Evolutionary conservation across 2,329 filamentous ascomycete species (phyloP), one percentile per base, ranked within the genome.

Genomic region (Aureobasidium sp.): DNA sequence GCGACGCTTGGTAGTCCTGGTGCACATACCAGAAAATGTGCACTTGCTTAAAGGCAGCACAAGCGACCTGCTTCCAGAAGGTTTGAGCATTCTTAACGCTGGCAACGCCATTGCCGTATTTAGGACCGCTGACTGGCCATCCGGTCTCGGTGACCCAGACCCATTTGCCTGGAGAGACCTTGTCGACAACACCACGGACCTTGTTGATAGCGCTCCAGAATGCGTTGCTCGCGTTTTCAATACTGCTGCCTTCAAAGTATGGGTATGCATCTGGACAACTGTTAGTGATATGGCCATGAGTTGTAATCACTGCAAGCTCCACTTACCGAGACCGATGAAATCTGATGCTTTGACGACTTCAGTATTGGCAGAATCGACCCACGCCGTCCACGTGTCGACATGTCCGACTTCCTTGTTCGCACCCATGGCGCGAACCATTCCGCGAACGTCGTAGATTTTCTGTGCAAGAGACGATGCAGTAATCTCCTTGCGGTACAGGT

Each of bases 41-140:
- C 47, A 74, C 75, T 74, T 81, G 76, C 71, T 78, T 76, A 70
- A 85, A 82, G 64, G 78, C 75, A 64, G 78, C 75, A 78, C 86
- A 89, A 58, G 80, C 86, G 64, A 87, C 75, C 41, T 81, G 75
- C 57, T 80, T 74, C 84, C 85, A 89, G 79, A 85, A 89, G 65
- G 76, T 78, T 77, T 85, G 79, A 64, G 85, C 83, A 70, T 88
- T 88, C 36, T 77, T 72, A 34, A 81, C 73, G 65, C 77, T 82
- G 53, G 86, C 71, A 11, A 81, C 78, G 59, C 82, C 85, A 72
- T 80, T 67, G 58, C 84, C 83, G 74, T 79, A 81, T 56, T 76
- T 75, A 12, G 76, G 70, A 42, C 86, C 86, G 39, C 71, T 74
- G 55, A 78, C 76, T 56, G 86, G 86, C 85, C 85, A 88, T 68